These are phyloP conservation scores for Hemileccinum hortonii DNA, from an alignment of 1,284 basidiomycete species.

Conservation along the genomic window DNA sequence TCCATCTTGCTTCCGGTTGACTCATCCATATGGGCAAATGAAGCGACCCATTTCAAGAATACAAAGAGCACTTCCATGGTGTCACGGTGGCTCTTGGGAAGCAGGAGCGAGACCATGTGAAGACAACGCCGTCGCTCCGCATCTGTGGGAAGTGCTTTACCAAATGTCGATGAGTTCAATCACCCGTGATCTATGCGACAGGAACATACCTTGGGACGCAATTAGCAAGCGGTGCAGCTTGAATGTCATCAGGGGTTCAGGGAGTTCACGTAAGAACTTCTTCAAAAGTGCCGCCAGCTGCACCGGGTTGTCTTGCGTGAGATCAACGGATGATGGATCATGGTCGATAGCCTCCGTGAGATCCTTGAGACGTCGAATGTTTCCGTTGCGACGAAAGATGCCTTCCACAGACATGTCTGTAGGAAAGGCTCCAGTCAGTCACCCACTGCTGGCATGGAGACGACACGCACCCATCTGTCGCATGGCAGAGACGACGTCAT, in stretches of 20 bases:
- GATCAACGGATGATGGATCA: conserved; percentile 85
- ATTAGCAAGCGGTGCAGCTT: conserved; percentile 90
- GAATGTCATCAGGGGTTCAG: conserved; percentile 94
- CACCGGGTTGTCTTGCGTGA: conserved; percentile 94
- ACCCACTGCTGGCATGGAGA: conserved; percentile 3
- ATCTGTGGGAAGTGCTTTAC: conserved; percentile 69
- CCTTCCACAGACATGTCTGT: conserved; percentile 98
- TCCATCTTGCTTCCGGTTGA: conserved; percentile 99
- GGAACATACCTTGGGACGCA: conserved; percentile 77
- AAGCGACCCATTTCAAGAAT: conserved; percentile 99
- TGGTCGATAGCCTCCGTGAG: conserved; percentile 92
- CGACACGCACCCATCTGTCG: conserved; percentile 88
- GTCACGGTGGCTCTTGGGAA: conserved; percentile 94
- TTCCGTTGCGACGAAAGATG: conserved; percentile 98
- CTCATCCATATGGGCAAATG: conserved; percentile 97
- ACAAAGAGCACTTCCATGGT: conserved; percentile 98
- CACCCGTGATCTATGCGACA: neutral
- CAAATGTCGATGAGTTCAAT: conserved; percentile 12
- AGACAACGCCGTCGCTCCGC: conserved; percentile 81
- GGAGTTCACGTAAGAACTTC: conserved; percentile 95
- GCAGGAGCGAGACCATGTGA: conserved; percentile 83
- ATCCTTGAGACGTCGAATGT: conserved; percentile 90
- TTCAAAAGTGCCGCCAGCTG: conserved; percentile 96
- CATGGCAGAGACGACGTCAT: conserved; percentile 98
- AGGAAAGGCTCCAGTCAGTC: conserved; percentile 3